These are phyloP conservation scores for Cupressus sempervirens DNA, from an alignment of 75 land plant species.

Conservation along the genomic window DNA sequence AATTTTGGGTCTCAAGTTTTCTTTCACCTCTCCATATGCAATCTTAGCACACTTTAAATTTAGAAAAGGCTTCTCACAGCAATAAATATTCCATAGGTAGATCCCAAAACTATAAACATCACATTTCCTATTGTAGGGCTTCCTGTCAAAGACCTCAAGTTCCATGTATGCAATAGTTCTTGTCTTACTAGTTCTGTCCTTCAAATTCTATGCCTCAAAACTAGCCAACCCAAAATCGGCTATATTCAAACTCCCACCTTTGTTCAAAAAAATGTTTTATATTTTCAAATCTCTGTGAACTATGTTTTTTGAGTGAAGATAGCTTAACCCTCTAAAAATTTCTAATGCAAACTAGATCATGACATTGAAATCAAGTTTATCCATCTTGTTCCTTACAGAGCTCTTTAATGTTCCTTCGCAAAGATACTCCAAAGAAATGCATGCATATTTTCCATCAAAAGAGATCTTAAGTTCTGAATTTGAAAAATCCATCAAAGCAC, in stretches of 20 bases:
- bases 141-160: slow-evolving; percentile 95
- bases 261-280: slow-evolving; percentile 34
- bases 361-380: slow-evolving; percentile 65
- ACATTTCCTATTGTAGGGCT: slow-evolving; percentile 92
- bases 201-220: slow-evolving; percentile 83
- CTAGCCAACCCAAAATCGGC: slow-evolving; percentile 97
- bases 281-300: too few species aligned
- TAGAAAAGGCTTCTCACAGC: slow-evolving; percentile 97
- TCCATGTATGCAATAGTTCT: slow-evolving; percentile 96
- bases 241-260: slow-evolving; percentile 62
- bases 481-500: slow-evolving; percentile 83
- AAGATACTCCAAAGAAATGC: too few species aligned
- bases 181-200: slow-evolving; percentile 91
- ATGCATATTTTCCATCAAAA: slow-evolving; percentile 15
- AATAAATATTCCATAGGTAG: slow-evolving; percentile 93
- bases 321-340: slow-evolving; percentile 39
- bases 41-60: slow-evolving; percentile 87
- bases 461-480: slow-evolving; percentile 40
- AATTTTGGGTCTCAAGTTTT: slow-evolving; percentile 88
- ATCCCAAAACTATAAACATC: slow-evolving; percentile 98
- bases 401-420: slow-evolving; percentile 82
- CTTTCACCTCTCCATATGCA: slow-evolving; percentile 85
- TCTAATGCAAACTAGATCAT: slow-evolving; percentile 88
- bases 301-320: too few species aligned
- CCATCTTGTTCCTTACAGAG: slow-evolving; percentile 64